phyloP scores from a whole-genome alignment of 805 yeast genomes.

The Isabelozyma pseudorhagii region DNA sequence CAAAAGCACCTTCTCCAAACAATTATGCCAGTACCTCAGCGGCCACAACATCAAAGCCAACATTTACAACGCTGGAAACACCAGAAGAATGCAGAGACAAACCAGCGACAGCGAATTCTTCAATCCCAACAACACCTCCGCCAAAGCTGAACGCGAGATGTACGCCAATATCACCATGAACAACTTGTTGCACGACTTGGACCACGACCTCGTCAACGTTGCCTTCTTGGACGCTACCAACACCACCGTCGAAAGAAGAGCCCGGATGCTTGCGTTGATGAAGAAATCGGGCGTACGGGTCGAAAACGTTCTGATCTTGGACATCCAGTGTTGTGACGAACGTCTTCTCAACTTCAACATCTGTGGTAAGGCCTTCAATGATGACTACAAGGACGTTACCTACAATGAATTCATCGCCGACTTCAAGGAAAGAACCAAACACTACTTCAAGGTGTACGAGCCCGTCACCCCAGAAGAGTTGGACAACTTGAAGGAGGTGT shows the following conservation, averaged over 20 bases:
- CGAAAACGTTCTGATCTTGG: conserved; percentile 49
- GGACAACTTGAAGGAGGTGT: conserved; percentile 10
- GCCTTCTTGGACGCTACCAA: conserved; percentile 45
- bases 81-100: conserved; percentile 34
- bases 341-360: conserved; percentile 57
- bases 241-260: conserved; percentile 33
- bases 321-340: conserved; percentile 55
- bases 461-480: conserved; percentile 26
- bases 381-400: conserved; percentile 54
- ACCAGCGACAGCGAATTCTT: conserved; percentile 33
- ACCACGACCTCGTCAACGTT: conserved; percentile 21
- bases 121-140: conserved; percentile 31
- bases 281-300: conserved; percentile 15
- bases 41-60: conserved; percentile 20
- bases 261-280: conserved; percentile 24
- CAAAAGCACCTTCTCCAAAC: conserved; percentile 36
- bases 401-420: conserved; percentile 54
- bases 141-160: conserved; percentile 28
- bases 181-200: conserved; percentile 28
- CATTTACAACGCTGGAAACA: conserved; percentile 52
- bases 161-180: conserved; percentile 34
- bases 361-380: conserved; percentile 59
- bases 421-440: conserved; percentile 53
- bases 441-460: conserved; percentile 42
- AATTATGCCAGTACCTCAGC: conserved; percentile 27